Evolutionary conservation across 345 rosid genomes (phyloP).

Genomic region (Gynandropsis gynandra): DNA sequence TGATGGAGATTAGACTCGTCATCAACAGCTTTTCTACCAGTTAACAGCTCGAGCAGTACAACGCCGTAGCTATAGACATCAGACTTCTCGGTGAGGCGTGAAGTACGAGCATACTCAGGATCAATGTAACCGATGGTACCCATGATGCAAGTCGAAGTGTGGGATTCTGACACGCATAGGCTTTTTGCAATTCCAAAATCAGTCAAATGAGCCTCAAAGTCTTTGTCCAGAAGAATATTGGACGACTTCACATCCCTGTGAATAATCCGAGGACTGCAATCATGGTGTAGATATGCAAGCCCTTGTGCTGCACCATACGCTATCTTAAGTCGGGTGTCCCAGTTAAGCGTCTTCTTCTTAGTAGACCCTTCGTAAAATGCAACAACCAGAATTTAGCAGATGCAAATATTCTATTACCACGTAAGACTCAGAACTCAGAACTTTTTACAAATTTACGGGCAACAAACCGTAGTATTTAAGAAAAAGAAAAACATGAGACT

Average conservation of each 20-base stretch:
- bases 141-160: slow-evolving; percentile 80
- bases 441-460: background rate
- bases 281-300: slow-evolving; percentile 84
- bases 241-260: slow-evolving; percentile 95
- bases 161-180: slow-evolving; percentile 64
- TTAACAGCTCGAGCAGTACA: slow-evolving; percentile 81
- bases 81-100: slow-evolving; percentile 85
- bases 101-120: slow-evolving; percentile 95
- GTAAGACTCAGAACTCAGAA: no score
- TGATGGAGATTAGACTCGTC: slow-evolving; percentile 88
- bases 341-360: slow-evolving; percentile 75
- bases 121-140: slow-evolving; percentile 98
- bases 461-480: background rate
- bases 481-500: slow-evolving; percentile 20
- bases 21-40: slow-evolving; percentile 88
- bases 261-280: slow-evolving; percentile 88
- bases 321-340: slow-evolving; percentile 75
- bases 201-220: slow-evolving; percentile 85
- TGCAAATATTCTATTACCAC: background rate
- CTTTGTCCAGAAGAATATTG: slow-evolving; percentile 79
- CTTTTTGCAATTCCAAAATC: slow-evolving; percentile 97
- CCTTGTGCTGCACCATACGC: slow-evolving; percentile 96
- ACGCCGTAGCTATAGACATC: slow-evolving; percentile 95
- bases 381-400: slow-evolving; percentile 4
- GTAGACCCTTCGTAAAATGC: slow-evolving; percentile 42